Percentiles rank a stretch among this genome's conserved stretches.
Evolutionary conservation across 2,329 filamentous ascomycete genomes (phyloP).

Genomic region (Colletotrichum caudatum): DNA sequence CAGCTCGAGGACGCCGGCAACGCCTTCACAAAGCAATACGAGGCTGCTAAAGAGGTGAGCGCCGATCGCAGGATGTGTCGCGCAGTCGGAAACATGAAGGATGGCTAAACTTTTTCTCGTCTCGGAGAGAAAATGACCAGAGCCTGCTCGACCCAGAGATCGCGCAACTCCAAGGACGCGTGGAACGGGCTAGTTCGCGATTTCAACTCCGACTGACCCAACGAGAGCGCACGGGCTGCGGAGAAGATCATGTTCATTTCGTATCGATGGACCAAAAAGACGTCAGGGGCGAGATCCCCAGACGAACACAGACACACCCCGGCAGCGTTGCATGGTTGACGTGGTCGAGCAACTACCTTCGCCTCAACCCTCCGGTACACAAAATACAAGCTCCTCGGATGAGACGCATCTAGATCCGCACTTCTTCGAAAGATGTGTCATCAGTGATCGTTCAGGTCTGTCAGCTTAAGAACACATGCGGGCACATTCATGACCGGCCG

Average conservation of each 20-base stretch:
- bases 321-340: constrained; percentile 49
- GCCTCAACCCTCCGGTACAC: constrained; percentile 44
- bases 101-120: constrained; percentile 53
- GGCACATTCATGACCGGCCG: background rate
- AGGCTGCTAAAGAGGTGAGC: constrained; percentile 45
- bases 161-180: constrained; percentile 29
- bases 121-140: constrained; percentile 40
- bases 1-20: constrained; percentile 47
- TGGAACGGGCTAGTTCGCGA: constrained; percentile 40
- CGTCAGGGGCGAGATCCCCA: constrained; percentile 41
- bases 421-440: background rate
- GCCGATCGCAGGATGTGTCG: constrained; percentile 46
- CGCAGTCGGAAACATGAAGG: constrained; percentile 52
- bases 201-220: constrained; percentile 9
- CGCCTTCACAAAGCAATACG: constrained; percentile 48
- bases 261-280: constrained; percentile 50
- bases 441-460: background rate
- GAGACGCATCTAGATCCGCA: background rate
- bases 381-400: constrained; percentile 43
- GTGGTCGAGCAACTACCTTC: constrained; percentile 48
- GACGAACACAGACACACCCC: constrained; percentile 50
- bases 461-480: background rate
- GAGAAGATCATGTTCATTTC: constrained; percentile 52
- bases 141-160: constrained; percentile 47
- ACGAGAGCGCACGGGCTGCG: background rate